A percentile compares a stretch with the other conserved stretches of the same genome.
These are phyloP conservation scores for Coniella vitis DNA, from an alignment of 2,329 filamentous ascomycete species.

Conservation along the genomic window DNA sequence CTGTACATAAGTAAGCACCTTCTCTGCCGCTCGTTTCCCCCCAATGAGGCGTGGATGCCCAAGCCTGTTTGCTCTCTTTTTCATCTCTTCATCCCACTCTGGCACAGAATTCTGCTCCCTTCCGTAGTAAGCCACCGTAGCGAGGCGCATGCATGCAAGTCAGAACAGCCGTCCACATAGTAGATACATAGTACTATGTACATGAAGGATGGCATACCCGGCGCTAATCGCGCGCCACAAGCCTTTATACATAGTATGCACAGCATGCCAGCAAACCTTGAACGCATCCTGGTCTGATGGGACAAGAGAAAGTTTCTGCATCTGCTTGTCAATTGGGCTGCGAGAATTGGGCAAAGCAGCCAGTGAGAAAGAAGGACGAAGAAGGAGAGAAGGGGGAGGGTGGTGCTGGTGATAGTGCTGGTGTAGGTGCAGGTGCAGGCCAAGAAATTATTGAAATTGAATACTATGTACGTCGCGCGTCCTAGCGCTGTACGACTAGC, in stretches of 20 bases:
- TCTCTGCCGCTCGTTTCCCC: background rate
- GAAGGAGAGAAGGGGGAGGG: no score
- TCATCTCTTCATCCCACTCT: no score
- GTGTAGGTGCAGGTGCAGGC: background rate
- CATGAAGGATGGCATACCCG: background rate
- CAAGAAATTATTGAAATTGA: background rate
- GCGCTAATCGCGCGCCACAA: slow-evolving; percentile 4
- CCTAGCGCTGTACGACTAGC: background rate
- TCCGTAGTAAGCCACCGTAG: background rate
- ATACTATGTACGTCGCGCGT: no score
- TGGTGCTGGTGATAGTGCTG: no score
- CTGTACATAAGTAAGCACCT: slow-evolving; percentile 7
- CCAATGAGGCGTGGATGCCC: no score
- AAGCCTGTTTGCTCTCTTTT: no score
- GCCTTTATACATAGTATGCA: background rate
- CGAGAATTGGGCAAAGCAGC: background rate
- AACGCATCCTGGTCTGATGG: background rate
- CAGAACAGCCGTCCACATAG: background rate
- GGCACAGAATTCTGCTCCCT: background rate
- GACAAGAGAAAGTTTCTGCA: background rate
- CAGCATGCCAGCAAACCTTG: background rate
- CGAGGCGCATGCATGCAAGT: background rate
- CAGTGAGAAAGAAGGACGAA: no score
- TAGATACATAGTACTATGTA: background rate
- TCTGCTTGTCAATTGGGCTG: background rate